Evolutionary conservation across 2,329 filamentous ascomycete species (phyloP).

Genomic region (Keithomyces neogunnii): DNA sequence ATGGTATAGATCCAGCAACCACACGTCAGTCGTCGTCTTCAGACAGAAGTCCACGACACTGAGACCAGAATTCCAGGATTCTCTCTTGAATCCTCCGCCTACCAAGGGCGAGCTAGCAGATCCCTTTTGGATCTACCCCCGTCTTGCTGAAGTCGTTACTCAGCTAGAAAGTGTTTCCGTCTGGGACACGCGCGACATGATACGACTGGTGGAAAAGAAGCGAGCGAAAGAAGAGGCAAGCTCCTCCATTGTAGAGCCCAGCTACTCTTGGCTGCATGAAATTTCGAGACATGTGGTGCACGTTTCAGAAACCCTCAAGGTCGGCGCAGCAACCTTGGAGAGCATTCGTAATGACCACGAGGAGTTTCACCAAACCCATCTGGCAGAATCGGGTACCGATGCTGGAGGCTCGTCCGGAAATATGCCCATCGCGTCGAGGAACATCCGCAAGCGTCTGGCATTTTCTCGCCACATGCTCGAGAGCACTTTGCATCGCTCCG

Average conservation of each 20-base stretch:
- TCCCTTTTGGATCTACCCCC: conserved; percentile 29
- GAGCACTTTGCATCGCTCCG: conserved; percentile 26
- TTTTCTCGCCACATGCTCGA: conserved; percentile 24
- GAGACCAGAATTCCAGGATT: background rate
- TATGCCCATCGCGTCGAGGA: conserved; percentile 1
- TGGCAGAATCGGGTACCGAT: background rate
- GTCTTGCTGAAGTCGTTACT: conserved; percentile 21
- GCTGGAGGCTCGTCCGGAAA: background rate
- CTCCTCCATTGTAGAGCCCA: conserved; percentile 11
- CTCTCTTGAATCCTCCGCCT: background rate
- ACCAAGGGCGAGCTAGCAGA: conserved; percentile 9
- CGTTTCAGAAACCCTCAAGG: conserved; percentile 31
- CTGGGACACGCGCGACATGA: conserved; percentile 28
- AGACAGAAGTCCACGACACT: conserved; percentile 10
- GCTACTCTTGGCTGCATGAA: conserved; percentile 30
- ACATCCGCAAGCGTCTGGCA: conserved; percentile 22
- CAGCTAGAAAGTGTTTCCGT: conserved; percentile 25
- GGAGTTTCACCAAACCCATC: conserved; percentile 7
- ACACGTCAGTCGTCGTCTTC: conserved; percentile 23
- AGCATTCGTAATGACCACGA: conserved; percentile 24
- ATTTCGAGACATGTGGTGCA: conserved; percentile 35
- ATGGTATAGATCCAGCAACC: conserved; percentile 13
- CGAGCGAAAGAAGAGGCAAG: conserved; percentile 6
- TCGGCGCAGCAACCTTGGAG: conserved; percentile 22
- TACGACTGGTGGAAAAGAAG: conserved; percentile 18